phyloP scores from a whole-genome alignment of 2,329 filamentous ascomycete species.

The Trichoderma asperellum region DNA sequence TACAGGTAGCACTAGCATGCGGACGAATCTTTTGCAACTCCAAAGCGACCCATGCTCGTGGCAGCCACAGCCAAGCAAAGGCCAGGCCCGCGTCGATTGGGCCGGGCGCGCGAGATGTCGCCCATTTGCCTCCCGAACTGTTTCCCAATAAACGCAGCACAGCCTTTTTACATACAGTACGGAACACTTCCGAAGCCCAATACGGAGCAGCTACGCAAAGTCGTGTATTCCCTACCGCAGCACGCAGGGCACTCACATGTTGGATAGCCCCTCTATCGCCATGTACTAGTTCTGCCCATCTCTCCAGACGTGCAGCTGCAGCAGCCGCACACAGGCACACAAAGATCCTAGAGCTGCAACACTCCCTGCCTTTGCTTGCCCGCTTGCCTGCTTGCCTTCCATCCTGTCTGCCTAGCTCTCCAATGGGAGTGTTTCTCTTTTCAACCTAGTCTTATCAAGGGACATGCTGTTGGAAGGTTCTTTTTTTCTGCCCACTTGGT shows the following conservation, averaged over 20 bases:
- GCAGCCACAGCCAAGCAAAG: slow-evolving; percentile 14
- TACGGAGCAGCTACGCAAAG: slow-evolving; percentile 1
- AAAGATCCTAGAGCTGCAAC: slow-evolving; percentile 24
- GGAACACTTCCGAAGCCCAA: slow-evolving; percentile 11
- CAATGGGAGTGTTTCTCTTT: background rate
- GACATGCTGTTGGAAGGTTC: background rate
- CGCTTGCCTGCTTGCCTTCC: background rate
- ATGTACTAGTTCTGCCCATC: slow-evolving; percentile 26
- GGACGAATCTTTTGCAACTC: slow-evolving; percentile 11
- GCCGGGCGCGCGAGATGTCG: slow-evolving; percentile 14
- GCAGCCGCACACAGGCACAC: slow-evolving; percentile 22
- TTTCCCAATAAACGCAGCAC: slow-evolving; percentile 7
- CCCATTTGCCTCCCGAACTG: slow-evolving; percentile 5
- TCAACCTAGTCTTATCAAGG: slow-evolving; percentile 18
- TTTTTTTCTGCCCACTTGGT: background rate
- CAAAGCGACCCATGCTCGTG: slow-evolving; percentile 19
- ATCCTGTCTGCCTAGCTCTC: background rate
- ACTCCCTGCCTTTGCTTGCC: slow-evolving; percentile 7
- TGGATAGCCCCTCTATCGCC: slow-evolving; percentile 1
- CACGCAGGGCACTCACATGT: slow-evolving; percentile 12
- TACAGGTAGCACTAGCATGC: background rate
- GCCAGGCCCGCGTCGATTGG: slow-evolving; percentile 16
- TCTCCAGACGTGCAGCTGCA: slow-evolving; percentile 12
- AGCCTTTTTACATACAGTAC: slow-evolving; percentile 9
- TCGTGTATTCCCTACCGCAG: slow-evolving; percentile 8